Percentiles rank a stretch among this genome's conserved stretches.
Conservation (phyloP, 179 eudicot species). For the Carnegiea gigantea region DNA sequence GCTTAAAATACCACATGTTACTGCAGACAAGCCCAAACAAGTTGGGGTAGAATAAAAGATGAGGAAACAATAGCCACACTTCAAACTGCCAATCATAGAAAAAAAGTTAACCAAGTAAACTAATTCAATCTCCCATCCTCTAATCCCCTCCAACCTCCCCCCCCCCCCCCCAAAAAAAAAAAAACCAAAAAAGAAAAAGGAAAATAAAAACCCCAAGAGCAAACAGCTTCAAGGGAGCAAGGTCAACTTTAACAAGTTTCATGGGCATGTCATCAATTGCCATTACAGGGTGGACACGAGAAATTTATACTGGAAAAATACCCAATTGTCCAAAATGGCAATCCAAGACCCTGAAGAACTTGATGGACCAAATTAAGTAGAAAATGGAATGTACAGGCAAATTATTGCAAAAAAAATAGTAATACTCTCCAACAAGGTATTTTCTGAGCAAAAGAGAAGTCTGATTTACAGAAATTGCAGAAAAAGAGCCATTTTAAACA, state of each 20-base stretch:
- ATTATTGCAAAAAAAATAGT: slow-evolving; percentile 9
- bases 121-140: background rate
- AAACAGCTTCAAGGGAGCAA: background rate
- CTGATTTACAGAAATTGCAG: background rate
- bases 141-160: background rate
- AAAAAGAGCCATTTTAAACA: slow-evolving; percentile 11
- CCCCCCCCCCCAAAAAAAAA: too few species aligned
- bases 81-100: background rate
- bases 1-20: background rate
- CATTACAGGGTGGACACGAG: background rate
- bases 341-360: background rate
- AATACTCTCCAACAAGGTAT: background rate
- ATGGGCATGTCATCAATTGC: slow-evolving; percentile 4
- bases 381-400: slow-evolving; percentile 9
- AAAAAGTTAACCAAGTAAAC: background rate
- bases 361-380: slow-evolving; percentile 18
- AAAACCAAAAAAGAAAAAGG: background rate
- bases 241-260: background rate
- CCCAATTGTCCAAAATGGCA: slow-evolving; percentile 22
- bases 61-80: slow-evolving; percentile 1
- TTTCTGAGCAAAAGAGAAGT: slow-evolving; percentile 3
- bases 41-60: background rate
- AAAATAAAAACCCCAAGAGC: background rate
- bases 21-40: slow-evolving; percentile 11
- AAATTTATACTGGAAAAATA: background rate